These are phyloP conservation scores for Yamadazyma takamatsuzukensis DNA, from an alignment of 805 yeast species.

Conservation along the genomic window DNA sequence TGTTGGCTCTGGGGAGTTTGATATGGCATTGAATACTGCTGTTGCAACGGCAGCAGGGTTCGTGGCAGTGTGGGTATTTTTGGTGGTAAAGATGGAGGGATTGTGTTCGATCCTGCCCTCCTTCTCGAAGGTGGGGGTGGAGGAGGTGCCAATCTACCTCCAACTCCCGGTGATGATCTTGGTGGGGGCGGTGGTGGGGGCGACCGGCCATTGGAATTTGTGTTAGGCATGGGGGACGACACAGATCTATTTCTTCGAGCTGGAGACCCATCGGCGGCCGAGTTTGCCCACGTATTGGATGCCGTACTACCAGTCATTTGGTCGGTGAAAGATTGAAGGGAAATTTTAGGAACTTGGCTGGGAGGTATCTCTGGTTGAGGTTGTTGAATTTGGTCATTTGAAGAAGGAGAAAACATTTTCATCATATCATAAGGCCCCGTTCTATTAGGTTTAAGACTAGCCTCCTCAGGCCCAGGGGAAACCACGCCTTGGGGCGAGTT, in stretches of 20 bases:
- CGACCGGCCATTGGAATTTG: constrained; percentile 5
- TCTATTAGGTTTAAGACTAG: constrained; percentile 34
- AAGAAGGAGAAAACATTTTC: constrained; percentile 13
- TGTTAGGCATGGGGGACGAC: constrained; percentile 26
- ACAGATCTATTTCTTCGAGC: constrained; percentile 33
- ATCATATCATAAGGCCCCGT: constrained; percentile 39
- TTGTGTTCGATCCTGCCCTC: constrained; percentile 16
- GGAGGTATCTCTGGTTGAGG: constrained; percentile 11
- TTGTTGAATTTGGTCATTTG: constrained; percentile 5
- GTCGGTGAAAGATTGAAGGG: constrained; percentile 37
- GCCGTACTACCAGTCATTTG: constrained; percentile 38
- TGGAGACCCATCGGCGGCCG: constrained; percentile 26
- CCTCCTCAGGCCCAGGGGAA: constrained; percentile 2
- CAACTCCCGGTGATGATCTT: constrained; percentile 22
- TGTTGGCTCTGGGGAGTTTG: constrained; percentile 1
- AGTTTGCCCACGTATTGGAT: constrained; percentile 33
- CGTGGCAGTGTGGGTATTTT: constrained; percentile 6
- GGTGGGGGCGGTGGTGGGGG: constrained; percentile 21
- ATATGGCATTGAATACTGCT: not conserved
- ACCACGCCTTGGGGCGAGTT: too few relatives aligned
- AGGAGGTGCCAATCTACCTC: constrained; percentile 28
- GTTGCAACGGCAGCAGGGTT: too few relatives aligned
- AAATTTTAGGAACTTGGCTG: constrained; percentile 23
- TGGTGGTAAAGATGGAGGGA: constrained; percentile 9
- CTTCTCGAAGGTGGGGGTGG: constrained; percentile 43